Evolutionary conservation across 1,139 yeast genomes (phyloP), one percentile per base, ranked within the genome.

Genomic region (Debaryomyces psychrophilus): DNA sequence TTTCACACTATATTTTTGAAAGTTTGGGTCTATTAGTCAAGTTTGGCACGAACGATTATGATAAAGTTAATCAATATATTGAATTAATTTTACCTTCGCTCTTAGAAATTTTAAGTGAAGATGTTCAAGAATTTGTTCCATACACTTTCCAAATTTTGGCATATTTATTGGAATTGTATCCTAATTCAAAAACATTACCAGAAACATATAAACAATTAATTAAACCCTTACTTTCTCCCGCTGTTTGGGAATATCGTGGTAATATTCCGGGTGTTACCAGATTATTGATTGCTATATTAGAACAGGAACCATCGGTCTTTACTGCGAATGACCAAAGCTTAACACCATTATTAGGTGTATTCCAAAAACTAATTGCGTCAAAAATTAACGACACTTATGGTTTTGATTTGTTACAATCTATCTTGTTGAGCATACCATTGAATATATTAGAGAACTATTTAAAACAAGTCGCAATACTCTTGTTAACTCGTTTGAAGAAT

Each of bases 81-180:
- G 75, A 76, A 7, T 51, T 79, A 8, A 73, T 88, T 37, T 77
- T 90, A 58, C 93, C 95, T 4, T 77, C 83, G 3, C 74, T 89
- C 48, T 69, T 90, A 52, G 69, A 70, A 5, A 81, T 92, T 33
- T 74, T 95, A 50, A 84, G 87, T 18, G 83, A 85, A 45, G 99
- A 93, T 59, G 88, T 93, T 36, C 95, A 92, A 57, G 99, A 95
- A 66, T 95, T 93, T 63, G 85, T 88, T 12, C 98, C 98, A 7
- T 95, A 95, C 60, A 83, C 87, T 7, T 88, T 95, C 67, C 99
- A 95, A 69, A 77, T 93, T 18, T 73, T 93, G 53, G 87, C 98
- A 1, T 90, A 71, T 60, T 68, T 90, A 52, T 73, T 95, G 45
- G 96, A 89, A 56, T 71, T 72, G 27, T 79, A 79, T 50, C 90